Percentiles rank a stretch among this genome's conserved stretches.
Evolutionary conservation across 106 monocot genomes (phyloP).

Genomic region (Posidonia australis): DNA sequence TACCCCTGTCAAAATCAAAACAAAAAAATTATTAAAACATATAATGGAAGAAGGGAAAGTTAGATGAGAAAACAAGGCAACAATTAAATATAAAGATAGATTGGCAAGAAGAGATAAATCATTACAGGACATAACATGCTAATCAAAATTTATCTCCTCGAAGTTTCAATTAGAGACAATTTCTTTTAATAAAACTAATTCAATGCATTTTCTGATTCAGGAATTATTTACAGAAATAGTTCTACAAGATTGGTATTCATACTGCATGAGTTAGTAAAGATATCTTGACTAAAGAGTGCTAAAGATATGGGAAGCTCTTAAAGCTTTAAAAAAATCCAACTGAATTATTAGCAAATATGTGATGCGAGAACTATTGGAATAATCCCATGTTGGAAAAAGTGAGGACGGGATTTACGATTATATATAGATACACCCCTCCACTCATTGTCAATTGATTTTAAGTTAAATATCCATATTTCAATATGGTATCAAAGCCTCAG

Average conservation of each 20-base stretch:
- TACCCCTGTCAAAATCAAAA: conserved; percentile 44
- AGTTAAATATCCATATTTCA: too few relatives aligned
- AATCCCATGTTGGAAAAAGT: too few relatives aligned
- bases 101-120: not conserved
- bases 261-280: too few relatives aligned
- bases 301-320: too few relatives aligned
- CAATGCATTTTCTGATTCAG: not conserved
- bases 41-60: not conserved
- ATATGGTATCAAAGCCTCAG: too few relatives aligned
- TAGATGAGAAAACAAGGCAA: not conserved
- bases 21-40: not conserved
- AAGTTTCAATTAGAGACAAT: not conserved
- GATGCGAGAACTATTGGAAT: too few relatives aligned
- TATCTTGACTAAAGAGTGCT: not conserved
- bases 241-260: not conserved
- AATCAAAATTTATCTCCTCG: not conserved
- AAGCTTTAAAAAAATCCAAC: too few relatives aligned
- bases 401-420: too few relatives aligned
- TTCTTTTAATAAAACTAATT: not conserved
- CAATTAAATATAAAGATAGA: not conserved
- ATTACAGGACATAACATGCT: not conserved
- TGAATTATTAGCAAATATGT: too few relatives aligned
- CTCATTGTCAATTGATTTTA: too few relatives aligned
- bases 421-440: too few relatives aligned
- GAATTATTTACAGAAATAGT: not conserved